Base-by-base conservation (phyloP, 768 basidiomycete genomes). In the Russula ochroleuca region DNA sequence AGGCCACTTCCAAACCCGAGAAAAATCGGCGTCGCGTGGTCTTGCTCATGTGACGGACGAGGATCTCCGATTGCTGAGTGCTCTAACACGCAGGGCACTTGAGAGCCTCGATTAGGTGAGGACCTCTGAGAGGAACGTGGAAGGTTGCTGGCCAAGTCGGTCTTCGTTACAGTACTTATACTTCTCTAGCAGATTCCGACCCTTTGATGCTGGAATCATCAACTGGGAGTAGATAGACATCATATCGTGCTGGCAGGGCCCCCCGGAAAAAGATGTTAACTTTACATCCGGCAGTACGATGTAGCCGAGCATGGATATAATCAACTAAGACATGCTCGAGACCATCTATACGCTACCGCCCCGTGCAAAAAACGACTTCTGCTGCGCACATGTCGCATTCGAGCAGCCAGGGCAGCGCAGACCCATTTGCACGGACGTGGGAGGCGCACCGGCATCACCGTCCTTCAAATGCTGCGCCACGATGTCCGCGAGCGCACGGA, bases 331-430 rank as follows among this genome's bases (percentile, higher is more conserved):
- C 9, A 28, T 21, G 35, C 13, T 14, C 9, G 37, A 21, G 21
- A 40, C 8, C 6, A 45, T 58, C 43, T 59, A 58, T 71, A 70
- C 52, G n/a, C 72, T 73, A 7, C 93, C 94, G 10, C 90, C 90
- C 63, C 82, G 83, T 53, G 85, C 83, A 74, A 99, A 92, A 90
- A 92, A 98, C 63, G 80, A 82, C 78, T 98, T 98, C 69, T 92
- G 88, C 65, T 88, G 80, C 21, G 81, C 85, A 73, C 97, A 99
- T 31, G 89, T 90, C 60, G 83, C 84, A 71, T 95, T 96, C 56
- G 82, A 90, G 78, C 97, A 99, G 0, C 93, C 93, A 4, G 94
- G 97, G 78, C 97, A 99, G 66, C 96, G 83, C 60, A 99, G 81
- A 19, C 80, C 79, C 75, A 98, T 76, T 77, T 98, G 96, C 35